Conservation (phyloP, 208 protist genomes). For the Novymonas esmeraldas region DNA sequence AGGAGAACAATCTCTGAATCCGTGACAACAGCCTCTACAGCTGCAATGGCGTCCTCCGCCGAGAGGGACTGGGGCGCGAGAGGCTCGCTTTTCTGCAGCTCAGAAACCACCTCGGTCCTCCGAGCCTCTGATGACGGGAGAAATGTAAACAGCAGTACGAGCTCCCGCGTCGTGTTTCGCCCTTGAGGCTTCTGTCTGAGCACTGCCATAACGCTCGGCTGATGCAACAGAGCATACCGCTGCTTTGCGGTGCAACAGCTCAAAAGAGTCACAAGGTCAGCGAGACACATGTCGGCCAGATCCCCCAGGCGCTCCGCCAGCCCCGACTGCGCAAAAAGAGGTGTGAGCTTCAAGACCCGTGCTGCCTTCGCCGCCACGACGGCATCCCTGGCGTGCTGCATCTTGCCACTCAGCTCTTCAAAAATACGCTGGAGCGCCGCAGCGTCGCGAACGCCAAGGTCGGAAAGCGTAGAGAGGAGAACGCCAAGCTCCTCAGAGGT, state of each 20-base stretch:
- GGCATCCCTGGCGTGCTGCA: conserved; percentile 5
- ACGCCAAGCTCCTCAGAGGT: conserved; percentile 17
- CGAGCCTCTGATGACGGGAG: not conserved
- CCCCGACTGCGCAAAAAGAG: conserved; percentile 15
- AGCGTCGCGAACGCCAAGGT: conserved; percentile 26
- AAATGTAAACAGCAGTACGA: conserved; percentile 24
- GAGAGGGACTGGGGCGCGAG: conserved; percentile 17
- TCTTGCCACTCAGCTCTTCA: conserved; percentile 8
- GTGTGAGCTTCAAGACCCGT: conserved; percentile 11
- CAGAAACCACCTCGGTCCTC: conserved; percentile 2
- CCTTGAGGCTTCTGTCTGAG: not conserved
- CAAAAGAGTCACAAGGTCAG: conserved; percentile 17
- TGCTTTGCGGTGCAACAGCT: conserved; percentile 21
- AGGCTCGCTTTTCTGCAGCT: conserved; percentile 11
- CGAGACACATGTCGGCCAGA: conserved; percentile 5
- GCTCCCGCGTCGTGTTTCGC: conserved; percentile 1
- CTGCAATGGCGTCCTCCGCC: conserved; percentile 54
- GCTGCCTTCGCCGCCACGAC: conserved; percentile 18
- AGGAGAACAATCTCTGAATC: conserved; percentile 40
- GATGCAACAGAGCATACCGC: conserved; percentile 8
- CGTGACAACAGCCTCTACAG: conserved; percentile 39
- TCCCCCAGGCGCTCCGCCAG: conserved; percentile 4
- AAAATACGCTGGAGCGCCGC: conserved; percentile 22
- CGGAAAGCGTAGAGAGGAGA: conserved; percentile 16
- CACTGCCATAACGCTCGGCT: not conserved